Percentiles rank a stretch among this genome's conserved stretches.
phyloP scores from a whole-genome alignment of 306 rosid species.

The Mucuna pruriens region DNA sequence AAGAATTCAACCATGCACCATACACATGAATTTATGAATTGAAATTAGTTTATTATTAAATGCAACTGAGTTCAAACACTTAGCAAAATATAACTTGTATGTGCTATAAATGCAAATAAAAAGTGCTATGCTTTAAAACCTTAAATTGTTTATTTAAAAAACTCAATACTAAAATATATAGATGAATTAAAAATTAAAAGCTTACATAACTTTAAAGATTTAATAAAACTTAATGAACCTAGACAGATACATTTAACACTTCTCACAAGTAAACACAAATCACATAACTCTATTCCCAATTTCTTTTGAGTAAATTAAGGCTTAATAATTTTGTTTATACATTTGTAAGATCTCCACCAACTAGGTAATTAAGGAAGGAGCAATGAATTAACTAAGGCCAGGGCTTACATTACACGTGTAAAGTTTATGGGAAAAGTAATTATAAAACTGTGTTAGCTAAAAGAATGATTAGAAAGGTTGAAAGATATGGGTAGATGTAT shows the following conservation, averaged over 20 bases:
- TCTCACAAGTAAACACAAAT: background rate
- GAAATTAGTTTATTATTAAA: too few relatives aligned
- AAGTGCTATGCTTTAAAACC: too few relatives aligned
- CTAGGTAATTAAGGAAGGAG: conserved; percentile 18
- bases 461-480: conserved; percentile 41
- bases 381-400: conserved; percentile 26
- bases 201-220: background rate
- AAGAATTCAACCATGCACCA: too few relatives aligned
- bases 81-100: too few relatives aligned
- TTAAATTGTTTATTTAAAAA: too few relatives aligned
- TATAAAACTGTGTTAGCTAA: conserved; percentile 21
- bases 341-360: background rate
- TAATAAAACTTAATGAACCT: background rate
- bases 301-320: background rate
- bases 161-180: too few relatives aligned
- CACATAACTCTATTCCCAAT: background rate
- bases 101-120: too few relatives aligned
- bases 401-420: conserved; percentile 45
- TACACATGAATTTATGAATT: too few relatives aligned
- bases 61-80: too few relatives aligned
- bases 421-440: conserved; percentile 25
- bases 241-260: background rate
- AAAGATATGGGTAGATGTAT: conserved; percentile 34
- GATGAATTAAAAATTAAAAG: background rate
- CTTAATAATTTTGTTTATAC: background rate